A percentile compares a stretch with the other conserved stretches of the same genome.
Conservation (phyloP, 768 basidiomycete genomes). For the Kwoniella dejecticola region DNA sequence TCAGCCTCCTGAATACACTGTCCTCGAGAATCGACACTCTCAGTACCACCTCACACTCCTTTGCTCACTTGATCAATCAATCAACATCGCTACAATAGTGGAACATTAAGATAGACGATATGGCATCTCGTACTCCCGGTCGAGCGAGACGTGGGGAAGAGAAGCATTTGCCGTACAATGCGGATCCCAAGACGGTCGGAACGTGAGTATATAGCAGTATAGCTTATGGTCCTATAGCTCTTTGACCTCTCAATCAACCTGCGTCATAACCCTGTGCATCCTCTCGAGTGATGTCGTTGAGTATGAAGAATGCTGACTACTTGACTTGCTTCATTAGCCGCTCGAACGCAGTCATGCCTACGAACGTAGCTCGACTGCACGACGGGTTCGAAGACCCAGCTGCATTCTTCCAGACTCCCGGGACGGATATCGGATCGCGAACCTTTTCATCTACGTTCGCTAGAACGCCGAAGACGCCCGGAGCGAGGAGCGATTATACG, state of each 20-base stretch:
- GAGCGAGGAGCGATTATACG: slow-evolving; percentile 5
- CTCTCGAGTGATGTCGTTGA: not conserved
- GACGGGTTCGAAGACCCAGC: slow-evolving; percentile 56
- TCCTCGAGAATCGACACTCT: too few relatives aligned
- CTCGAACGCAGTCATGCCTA: slow-evolving; percentile 51
- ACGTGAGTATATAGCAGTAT: slow-evolving; percentile 39
- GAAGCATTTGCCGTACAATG: slow-evolving; percentile 45
- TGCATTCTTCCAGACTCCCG: slow-evolving; percentile 52
- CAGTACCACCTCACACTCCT: too few relatives aligned
- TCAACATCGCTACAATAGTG: too few relatives aligned
- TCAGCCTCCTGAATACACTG: too few relatives aligned
- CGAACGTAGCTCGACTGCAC: slow-evolving; percentile 39
- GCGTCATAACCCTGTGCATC: not conserved
- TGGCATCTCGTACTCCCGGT: slow-evolving; percentile 22
- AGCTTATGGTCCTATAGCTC: too few relatives aligned
- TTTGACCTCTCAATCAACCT: not conserved
- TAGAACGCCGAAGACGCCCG: slow-evolving; percentile 6
- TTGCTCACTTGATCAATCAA: too few relatives aligned
- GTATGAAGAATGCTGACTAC: not conserved
- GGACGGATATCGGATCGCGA: not conserved
- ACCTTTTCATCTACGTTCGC: slow-evolving; percentile 6
- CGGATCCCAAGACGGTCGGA: slow-evolving; percentile 49
- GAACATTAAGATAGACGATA: too few relatives aligned
- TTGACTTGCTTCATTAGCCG: slow-evolving; percentile 31
- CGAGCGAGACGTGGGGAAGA: slow-evolving; percentile 18